Evolutionary conservation across 2,329 filamentous ascomycete species (phyloP), one percentile per base, ranked within the genome.

Genomic region (Waltergamsia citrina): DNA sequence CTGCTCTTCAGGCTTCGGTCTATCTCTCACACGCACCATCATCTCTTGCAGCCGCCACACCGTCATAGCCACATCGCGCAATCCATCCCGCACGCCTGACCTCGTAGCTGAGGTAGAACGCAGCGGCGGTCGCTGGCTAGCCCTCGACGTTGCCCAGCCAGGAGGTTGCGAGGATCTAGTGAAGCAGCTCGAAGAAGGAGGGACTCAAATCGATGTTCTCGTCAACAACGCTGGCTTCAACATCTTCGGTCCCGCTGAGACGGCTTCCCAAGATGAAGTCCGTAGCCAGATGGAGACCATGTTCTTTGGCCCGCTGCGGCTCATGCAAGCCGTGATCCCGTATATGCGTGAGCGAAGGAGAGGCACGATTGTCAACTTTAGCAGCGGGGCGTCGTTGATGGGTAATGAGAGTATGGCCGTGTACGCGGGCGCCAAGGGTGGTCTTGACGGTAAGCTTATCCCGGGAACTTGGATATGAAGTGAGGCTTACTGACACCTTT

Each of bases 221-320:
- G 57, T 71, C 32, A 73, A 70, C 42, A 64, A 63, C 36, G 66
- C 68, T 1, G 69, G 59, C 2, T 58, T 48, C 35, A 54, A 53
- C n/a, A 50, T 66, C 8, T 48, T 60, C 15, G 59, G 57, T 2
- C 49, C 56, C 2, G 47, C 56, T 1, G 68, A 71, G 48, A 42
- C 43, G 3, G 51, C 54, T 26, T 47, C 46, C 0, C 63, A 69
- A 32, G 53, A 54, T 11, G 63, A 70, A 36, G 47, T 55, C 5
- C 56, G 54, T 1, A 43, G 41, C 2, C 55, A 62, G 37, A 63
- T 70, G 57, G 59, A 68, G 27, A 60, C 60, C 1, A 54, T 63
- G 15, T 67, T 59, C 41, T 65, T 67, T 34, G 63, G 63, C 0
- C 63, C 67, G 0, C 56, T 57, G 14, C 52, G 63, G 1, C 47